phyloP scores from a whole-genome alignment of 1,139 yeast genomes.

The Yamadazyma sp. region DNA sequence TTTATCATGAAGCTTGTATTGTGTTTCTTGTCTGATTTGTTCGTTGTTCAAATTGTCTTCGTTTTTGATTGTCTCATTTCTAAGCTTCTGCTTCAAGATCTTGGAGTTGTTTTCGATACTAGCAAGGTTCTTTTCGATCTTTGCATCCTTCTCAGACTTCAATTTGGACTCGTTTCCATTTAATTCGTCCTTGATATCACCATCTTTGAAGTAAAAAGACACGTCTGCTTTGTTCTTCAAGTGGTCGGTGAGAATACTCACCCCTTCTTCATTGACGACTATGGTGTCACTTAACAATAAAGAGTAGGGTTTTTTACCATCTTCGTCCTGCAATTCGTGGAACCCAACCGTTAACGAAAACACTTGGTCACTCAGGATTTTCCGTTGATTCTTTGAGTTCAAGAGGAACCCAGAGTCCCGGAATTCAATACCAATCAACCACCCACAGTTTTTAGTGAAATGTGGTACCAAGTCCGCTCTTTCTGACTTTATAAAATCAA shows the following conservation, averaged over 20 bases:
- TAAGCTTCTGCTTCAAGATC: constrained; percentile 74
- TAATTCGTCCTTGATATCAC: constrained; percentile 29
- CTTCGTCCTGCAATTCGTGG: constrained; percentile 52
- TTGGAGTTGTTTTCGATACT: constrained; percentile 46
- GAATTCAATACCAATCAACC: constrained; percentile 88
- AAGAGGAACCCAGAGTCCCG: constrained; percentile 77
- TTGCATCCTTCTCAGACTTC: constrained; percentile 33
- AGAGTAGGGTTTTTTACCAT: constrained; percentile 58
- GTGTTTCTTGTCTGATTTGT: constrained; percentile 79
- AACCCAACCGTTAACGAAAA: constrained; percentile 80
- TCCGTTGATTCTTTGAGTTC: constrained; percentile 71
- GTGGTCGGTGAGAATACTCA: constrained; percentile 70
- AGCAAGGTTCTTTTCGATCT: constrained; percentile 33
- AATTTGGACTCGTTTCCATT: constrained; percentile 21
- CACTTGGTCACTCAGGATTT: constrained; percentile 69
- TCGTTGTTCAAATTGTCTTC: constrained; percentile 72
- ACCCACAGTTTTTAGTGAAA: constrained; percentile 83
- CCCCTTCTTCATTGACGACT: constrained; percentile 62
- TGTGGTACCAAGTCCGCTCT: constrained; percentile 63
- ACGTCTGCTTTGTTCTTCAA: constrained; percentile 73
- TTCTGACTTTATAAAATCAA: constrained; percentile 55
- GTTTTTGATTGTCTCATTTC: constrained; percentile 71
- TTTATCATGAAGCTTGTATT: constrained; percentile 77
- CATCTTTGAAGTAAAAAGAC: constrained; percentile 84
- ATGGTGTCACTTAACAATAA: constrained; percentile 82